These are phyloP conservation scores for Inga oerstediana DNA, from an alignment of 306 rosid genomes.

Conservation along the genomic window DNA sequence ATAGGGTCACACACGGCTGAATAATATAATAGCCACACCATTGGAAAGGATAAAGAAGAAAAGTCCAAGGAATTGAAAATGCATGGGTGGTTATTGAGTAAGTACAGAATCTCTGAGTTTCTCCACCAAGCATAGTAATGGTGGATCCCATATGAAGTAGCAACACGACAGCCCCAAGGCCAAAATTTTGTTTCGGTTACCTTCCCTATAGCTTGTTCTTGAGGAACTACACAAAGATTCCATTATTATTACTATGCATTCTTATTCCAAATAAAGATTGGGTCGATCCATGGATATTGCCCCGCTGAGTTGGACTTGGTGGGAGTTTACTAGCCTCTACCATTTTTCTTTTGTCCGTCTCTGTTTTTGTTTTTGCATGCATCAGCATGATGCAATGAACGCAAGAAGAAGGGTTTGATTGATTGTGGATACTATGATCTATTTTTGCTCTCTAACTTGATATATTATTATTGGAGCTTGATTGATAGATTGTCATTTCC, in stretches of 20 bases:
- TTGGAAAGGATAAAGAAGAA: slow-evolving; percentile 28
- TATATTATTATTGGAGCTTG: slow-evolving; percentile 35
- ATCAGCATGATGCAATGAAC: background rate
- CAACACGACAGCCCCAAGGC: background rate
- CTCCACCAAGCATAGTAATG: slow-evolving; percentile 22
- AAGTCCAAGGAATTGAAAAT: slow-evolving; percentile 19
- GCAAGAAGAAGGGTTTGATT: background rate
- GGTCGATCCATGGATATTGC: slow-evolving; percentile 28
- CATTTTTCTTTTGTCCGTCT: slow-evolving; percentile 32
- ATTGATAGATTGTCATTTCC: slow-evolving; percentile 26
- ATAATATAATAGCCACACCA: background rate
- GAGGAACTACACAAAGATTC: slow-evolving; percentile 57
- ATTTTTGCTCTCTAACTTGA: slow-evolving; percentile 14
- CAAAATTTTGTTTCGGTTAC: slow-evolving; percentile 8
- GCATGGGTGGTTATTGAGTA: background rate
- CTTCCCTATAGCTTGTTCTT: background rate
- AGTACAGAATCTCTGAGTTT: slow-evolving; percentile 26
- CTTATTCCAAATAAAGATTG: slow-evolving; percentile 62
- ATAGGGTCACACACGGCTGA: slow-evolving; percentile 24
- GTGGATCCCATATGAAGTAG: slow-evolving; percentile 8
- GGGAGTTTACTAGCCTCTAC: slow-evolving; percentile 1
- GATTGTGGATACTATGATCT: background rate
- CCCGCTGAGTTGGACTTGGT: too few relatives aligned
- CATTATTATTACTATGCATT: slow-evolving; percentile 13
- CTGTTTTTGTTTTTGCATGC: background rate